Conservation (phyloP, 306 rosid species). For the Hippophae rhamnoides region DNA sequence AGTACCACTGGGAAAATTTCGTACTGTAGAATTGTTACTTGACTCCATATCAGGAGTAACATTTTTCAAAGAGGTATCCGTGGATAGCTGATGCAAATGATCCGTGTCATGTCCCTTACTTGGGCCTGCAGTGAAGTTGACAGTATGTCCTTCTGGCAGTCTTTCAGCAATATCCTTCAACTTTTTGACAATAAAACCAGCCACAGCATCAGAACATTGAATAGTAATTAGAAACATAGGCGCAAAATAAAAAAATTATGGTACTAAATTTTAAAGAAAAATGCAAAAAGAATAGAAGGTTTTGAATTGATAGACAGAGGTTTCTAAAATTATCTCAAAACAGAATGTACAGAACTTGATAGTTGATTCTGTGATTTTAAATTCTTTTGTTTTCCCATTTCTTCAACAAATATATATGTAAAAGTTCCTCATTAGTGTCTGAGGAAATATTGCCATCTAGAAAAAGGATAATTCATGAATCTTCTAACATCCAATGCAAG, state of each 20-base stretch:
- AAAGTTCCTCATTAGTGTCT: no score
- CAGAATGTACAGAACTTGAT: no score
- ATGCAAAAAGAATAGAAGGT: no score
- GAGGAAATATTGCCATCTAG: no score
- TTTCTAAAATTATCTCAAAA: no score
- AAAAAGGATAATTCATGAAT: no score
- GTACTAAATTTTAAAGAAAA: no score
- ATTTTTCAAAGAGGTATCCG: slow-evolving; percentile 32
- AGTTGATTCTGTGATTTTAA: no score
- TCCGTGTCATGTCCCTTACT: slow-evolving; percentile 25
- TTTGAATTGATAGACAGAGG: no score
- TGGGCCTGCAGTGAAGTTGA: slow-evolving; percentile 24
- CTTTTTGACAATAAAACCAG: slow-evolving; percentile 35
- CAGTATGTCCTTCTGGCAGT: slow-evolving; percentile 44
- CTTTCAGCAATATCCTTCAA: slow-evolving; percentile 61
- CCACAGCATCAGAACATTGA: slow-evolving; percentile 23
- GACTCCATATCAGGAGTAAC: slow-evolving; percentile 32
- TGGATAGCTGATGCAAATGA: slow-evolving; percentile 31
- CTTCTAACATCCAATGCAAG: neutral
- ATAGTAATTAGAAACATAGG: neutral
- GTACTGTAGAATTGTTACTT: slow-evolving; percentile 31
- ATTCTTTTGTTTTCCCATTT: no score
- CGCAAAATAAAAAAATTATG: neutral
- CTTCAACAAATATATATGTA: no score
- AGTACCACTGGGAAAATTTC: slow-evolving; percentile 35